Evolutionary conservation across 352 stramenopile genomes (phyloP).

Genomic region (Thraustotheca clavata): DNA sequence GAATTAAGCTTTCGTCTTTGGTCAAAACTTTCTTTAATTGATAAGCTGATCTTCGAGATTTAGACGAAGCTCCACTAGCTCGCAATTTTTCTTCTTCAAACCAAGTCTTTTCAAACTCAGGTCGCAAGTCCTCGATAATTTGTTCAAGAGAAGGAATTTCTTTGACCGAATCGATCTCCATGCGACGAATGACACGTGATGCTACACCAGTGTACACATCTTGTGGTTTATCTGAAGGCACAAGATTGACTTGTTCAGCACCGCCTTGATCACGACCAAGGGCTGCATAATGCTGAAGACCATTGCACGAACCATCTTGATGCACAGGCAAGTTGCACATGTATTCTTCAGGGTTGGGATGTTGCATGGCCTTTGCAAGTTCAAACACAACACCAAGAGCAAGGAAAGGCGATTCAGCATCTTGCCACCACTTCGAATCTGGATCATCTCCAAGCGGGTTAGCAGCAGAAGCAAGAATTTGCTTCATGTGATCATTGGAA

Average conservation of each 20-base stretch:
- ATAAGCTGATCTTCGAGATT: slow-evolving; percentile 39
- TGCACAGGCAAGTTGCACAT: slow-evolving; percentile 95
- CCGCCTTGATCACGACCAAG: slow-evolving; percentile 92
- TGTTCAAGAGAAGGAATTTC: slow-evolving; percentile 28
- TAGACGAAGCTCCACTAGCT: slow-evolving; percentile 20
- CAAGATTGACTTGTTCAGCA: slow-evolving; percentile 96
- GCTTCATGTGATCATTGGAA: slow-evolving; percentile 90
- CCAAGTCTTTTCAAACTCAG: not conserved
- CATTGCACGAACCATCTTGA: slow-evolving; percentile 98
- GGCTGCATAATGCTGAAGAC: slow-evolving; percentile 99
- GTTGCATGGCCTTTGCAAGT: slow-evolving; percentile 89
- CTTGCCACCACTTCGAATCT: slow-evolving; percentile 90
- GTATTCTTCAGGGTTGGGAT: slow-evolving; percentile 90
- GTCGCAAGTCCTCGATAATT: slow-evolving; percentile 19
- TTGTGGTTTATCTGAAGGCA: slow-evolving; percentile 87
- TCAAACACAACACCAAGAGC: slow-evolving; percentile 96
- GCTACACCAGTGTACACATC: slow-evolving; percentile 98
- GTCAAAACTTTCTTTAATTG: slow-evolving; percentile 23
- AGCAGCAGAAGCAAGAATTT: slow-evolving; percentile 84
- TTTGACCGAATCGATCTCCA: slow-evolving; percentile 54
- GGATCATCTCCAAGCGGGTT: slow-evolving; percentile 83
- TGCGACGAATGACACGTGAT: slow-evolving; percentile 66
- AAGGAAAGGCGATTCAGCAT: slow-evolving; percentile 97
- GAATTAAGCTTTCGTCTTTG: slow-evolving; percentile 12
- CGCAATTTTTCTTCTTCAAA: slow-evolving; percentile 5